A percentile compares a stretch with the other conserved stretches of the same genome.
These are phyloP conservation scores for Chondrus crispus DNA, from an alignment of 23 red algal species.

Conservation along the genomic window DNA sequence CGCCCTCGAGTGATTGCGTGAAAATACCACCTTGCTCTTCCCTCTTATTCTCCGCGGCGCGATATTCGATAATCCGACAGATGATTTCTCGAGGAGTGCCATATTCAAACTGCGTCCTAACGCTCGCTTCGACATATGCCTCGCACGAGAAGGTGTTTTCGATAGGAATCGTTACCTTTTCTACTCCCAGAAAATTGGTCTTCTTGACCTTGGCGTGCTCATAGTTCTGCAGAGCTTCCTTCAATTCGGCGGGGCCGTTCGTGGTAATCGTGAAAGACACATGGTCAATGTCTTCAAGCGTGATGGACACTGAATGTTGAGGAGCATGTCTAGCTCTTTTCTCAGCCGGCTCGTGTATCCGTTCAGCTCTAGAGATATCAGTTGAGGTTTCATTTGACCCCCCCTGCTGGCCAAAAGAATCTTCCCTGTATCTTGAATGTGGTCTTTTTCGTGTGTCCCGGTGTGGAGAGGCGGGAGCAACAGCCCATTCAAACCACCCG, in stretches of 20 bases:
- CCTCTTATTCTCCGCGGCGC: conserved; percentile 10
- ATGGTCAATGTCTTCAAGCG: conserved; percentile 31
- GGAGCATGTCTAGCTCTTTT: neutral
- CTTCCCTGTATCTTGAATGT: too few relatives aligned
- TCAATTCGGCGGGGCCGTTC: neutral
- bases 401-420: neutral
- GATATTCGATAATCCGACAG: neutral
- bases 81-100: neutral
- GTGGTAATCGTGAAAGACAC: neutral
- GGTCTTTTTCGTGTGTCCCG: neutral
- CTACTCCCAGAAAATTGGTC: conserved; percentile 11
- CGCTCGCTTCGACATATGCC: neutral
- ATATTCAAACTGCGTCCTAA: neutral
- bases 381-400: neutral
- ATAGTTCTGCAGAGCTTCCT: neutral
- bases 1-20: conserved; percentile 8
- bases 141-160: conserved; percentile 29
- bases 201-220: conserved; percentile 12
- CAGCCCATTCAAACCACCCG: conserved; percentile 59
- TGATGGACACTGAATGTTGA: neutral
- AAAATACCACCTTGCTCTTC: neutral
- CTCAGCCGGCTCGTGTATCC: too few relatives aligned
- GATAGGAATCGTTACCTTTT: conserved; percentile 26
- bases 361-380: too few relatives aligned
- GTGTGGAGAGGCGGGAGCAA: too few relatives aligned